phyloP scores from a whole-genome alignment of 306 rosid genomes.

The Medicago lupulina region DNA sequence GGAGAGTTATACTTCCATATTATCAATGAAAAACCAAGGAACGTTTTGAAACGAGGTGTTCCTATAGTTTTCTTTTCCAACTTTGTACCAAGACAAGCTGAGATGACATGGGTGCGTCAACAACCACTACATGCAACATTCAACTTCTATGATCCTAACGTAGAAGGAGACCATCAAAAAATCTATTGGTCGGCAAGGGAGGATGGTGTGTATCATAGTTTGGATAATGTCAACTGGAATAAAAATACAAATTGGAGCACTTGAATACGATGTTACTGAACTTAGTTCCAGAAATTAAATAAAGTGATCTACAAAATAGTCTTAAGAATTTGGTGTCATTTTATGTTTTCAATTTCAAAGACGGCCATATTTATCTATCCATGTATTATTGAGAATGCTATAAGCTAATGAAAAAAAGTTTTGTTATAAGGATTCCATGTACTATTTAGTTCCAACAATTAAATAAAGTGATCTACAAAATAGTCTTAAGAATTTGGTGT shows the following conservation, averaged over 20 bases:
- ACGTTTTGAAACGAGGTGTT: not conserved
- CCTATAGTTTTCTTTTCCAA: not conserved
- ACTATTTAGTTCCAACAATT: no score
- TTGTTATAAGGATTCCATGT: no score
- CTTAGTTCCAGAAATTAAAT: no score
- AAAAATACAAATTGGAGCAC: not conserved
- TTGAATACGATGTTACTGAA: not conserved
- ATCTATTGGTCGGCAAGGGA: conserved; percentile 1
- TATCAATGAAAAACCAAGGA: not conserved
- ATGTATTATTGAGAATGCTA: no score
- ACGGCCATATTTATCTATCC: no score
- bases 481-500: no score
- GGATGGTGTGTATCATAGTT: conserved; percentile 33
- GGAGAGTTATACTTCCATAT: no score
- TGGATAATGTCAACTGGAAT: not conserved
- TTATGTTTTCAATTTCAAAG: no score
- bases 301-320: no score
- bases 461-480: no score
- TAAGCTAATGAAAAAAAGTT: no score
- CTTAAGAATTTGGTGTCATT: no score
- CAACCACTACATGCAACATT: not conserved
- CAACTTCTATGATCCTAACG: not conserved
- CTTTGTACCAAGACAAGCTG: not conserved
- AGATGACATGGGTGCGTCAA: not conserved
- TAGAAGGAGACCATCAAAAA: not conserved